Evolutionary conservation across 805 yeast species (phyloP), one percentile per base, ranked within the genome.

Genomic region (Yamadazyma kitorensis): DNA sequence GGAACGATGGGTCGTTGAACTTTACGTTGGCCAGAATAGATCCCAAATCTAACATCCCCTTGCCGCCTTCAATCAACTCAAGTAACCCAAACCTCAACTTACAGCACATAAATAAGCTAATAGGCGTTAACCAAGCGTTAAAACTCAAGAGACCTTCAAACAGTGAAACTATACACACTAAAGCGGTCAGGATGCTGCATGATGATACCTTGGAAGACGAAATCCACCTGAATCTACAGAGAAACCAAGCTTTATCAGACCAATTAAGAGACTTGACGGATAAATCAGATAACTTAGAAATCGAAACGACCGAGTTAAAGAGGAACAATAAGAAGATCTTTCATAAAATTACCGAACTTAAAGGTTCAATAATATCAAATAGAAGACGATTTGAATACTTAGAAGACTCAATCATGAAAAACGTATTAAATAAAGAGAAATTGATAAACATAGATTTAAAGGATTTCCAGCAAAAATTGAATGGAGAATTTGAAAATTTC

Each of bases 341-440:
- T 15, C 35, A 27, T 31, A 37, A 38, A 27, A 32, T 38, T 14
- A 19, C 39, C 2, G 48, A 43, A n/a, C 18, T 38, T 19, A 38
- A 40, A 16, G 31, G 31, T 15, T 11, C 20, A 7, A 31, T 40
- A 8, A 27, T 27, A 2, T 36, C 41, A 7, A 36, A 34, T 17
- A 38, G 33, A 5, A 17, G 48, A 22, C 47, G 48, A 23, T 55
- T 55, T 21, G 57, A 54, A 15, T 44, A 38, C 27, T 24, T 49
- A 31, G 64, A 54, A 46, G 52, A 43, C 12, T 43, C 49, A 11
- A 46, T 61, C 12, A 55, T 57, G 38, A 47, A 52, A 7, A 52
- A 54, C 21, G 68, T 58, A 1, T 44, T 41, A 13, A 52, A 50
- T 31, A 44, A 48, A 35, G 70, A 65, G 29, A 53, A 53, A 19